Evolutionary conservation across 306 rosid genomes (phyloP).

Genomic region (Canavalia gladiata): DNA sequence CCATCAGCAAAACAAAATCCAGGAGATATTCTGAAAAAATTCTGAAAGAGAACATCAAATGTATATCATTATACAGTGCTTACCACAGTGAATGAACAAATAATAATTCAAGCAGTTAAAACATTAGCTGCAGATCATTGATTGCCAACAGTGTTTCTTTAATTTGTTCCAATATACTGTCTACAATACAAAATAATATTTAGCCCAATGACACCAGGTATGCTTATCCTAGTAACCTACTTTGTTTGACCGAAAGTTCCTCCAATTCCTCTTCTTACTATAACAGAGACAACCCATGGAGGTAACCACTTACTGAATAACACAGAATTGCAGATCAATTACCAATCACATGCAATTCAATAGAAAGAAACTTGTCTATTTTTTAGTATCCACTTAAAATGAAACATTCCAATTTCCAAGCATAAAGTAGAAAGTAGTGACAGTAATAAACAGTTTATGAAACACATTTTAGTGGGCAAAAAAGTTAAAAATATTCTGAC

Average conservation of each 20-base stretch:
- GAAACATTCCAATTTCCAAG: neutral
- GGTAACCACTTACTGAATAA: constrained; percentile 2
- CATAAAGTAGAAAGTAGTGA: constrained; percentile 34
- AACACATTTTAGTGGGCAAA: constrained; percentile 10
- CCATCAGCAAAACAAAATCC: constrained; percentile 99
- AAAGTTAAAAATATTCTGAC: neutral
- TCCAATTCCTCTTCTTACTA: constrained; percentile 11
- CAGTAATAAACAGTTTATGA: constrained; percentile 29
- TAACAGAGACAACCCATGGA: neutral
- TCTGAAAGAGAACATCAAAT: constrained; percentile 64
- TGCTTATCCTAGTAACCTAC: constrained; percentile 24
- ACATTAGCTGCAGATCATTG: constrained; percentile 13
- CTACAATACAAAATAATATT: constrained; percentile 20
- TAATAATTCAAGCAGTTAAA: constrained; percentile 28
- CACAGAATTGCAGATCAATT: neutral
- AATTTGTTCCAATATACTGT: constrained; percentile 18
- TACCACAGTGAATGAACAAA: constrained; percentile 31
- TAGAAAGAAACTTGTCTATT: constrained; percentile 7
- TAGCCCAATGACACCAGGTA: neutral
- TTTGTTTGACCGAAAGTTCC: neutral
- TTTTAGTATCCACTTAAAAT: constrained; percentile 17
- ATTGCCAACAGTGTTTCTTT: constrained; percentile 23
- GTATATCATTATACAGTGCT: constrained; percentile 16
- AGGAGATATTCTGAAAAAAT: constrained; percentile 92
- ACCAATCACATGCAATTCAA: constrained; percentile 9